Base-by-base conservation (phyloP, 2,329 filamentous ascomycete species). In the Paraconiothyrium sp. region DNA sequence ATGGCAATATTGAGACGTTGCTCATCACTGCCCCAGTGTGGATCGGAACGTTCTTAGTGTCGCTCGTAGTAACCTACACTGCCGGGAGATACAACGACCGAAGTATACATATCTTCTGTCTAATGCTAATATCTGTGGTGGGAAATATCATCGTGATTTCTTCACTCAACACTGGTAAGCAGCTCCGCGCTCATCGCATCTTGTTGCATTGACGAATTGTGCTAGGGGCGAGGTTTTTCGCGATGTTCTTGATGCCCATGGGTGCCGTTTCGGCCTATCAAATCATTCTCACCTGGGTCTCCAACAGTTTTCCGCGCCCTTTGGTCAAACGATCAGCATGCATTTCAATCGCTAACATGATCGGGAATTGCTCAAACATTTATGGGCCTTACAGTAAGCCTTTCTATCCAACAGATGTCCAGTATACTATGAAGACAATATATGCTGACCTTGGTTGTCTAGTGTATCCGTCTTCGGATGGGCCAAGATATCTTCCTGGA, bases 271-370 rank as follows among this genome's bases (percentile, higher is more conserved):
- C 58, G 2, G 59, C 34, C 9, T 66, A 60, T 54, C 58, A 24
- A 14, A 49, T 64, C 27, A 35, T n/a, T 5, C 47, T 64, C 6
- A 49, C 57, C 8, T 66, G 64, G 64, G 47, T 54, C 1, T 51
- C 64, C 1, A 50, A 48, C 32, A 20, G 30, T 5, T 16, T 54
- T 72, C 84, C 85, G 0, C 83, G 85, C 1, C 85, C 84, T 0
- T 84, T 84, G 0, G 84, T 84, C 10, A 86, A 86, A 78, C 83
- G 84, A 34, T 84, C 84, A 32, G 85, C 86, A 3, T 84, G 84
- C 34, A 82, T 86, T 48, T 84, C 84, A 59, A 78, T 86, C 64
- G 82, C 86, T 79, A 87, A 87, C 72, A 14, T 16, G 6, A n/a
- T 56, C 30, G 14, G 50, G 22, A 62, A 49, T 35, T 34, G 16